phyloP scores from a whole-genome alignment of 176 grass and related monocot species.

The Oryza meridionalis region DNA sequence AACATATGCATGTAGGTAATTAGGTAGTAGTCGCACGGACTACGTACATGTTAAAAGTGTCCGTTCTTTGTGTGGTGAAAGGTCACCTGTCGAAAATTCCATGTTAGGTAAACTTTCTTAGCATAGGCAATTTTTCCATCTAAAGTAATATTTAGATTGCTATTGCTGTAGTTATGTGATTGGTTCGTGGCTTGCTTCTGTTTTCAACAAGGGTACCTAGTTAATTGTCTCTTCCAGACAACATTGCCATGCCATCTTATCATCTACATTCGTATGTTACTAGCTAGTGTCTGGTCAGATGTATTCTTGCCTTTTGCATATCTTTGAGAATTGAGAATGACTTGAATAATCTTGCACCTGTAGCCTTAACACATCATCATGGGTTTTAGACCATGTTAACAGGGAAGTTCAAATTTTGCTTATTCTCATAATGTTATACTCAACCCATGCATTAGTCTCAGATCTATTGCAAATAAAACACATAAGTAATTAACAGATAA shows the following conservation, averaged over 20 bases:
- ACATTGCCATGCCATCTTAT: not conserved
- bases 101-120: not conserved
- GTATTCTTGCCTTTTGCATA: not conserved
- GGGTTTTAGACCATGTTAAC: not conserved
- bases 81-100: not conserved
- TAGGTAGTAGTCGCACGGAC: not conserved
- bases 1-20: not conserved
- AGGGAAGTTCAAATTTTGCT: not conserved
- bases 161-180: not conserved
- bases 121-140: not conserved
- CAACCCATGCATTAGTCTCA: not conserved
- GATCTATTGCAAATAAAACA: not conserved
- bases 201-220: constrained; percentile 1
- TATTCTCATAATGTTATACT: not conserved
- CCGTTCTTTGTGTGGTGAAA: not conserved
- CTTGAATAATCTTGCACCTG: not conserved
- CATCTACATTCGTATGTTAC: not conserved
- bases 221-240: not conserved
- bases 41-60: not conserved
- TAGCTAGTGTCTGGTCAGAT: constrained; percentile 11
- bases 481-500: not conserved
- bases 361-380: not conserved
- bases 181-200: constrained; percentile 17
- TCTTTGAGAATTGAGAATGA: not conserved
- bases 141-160: not conserved